A percentile compares a stretch with the other conserved stretches of the same genome.
Conservation (phyloP, 805 yeast species). For the Candida nonsorbophila region DNA sequence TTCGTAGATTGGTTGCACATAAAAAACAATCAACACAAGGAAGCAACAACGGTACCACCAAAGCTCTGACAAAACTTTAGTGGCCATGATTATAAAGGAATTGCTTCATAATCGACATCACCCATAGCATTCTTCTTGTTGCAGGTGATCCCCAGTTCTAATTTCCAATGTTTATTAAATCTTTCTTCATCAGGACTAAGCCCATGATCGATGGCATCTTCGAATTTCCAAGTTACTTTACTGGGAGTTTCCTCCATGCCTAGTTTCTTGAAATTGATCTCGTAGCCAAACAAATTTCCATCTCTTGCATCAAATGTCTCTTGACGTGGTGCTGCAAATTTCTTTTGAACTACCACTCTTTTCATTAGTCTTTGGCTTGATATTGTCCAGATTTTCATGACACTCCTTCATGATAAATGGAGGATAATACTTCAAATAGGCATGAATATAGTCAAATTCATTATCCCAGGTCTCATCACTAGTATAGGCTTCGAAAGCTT, state of each 20-base stretch:
- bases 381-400: slow-evolving; percentile 65
- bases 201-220: slow-evolving; percentile 55
- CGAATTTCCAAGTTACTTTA: slow-evolving; percentile 57
- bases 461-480: slow-evolving; percentile 74
- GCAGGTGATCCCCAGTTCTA: slow-evolving; percentile 59
- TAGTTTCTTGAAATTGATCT: slow-evolving; percentile 44
- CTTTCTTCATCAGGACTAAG: slow-evolving; percentile 42
- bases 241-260: slow-evolving; percentile 46
- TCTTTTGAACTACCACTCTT: slow-evolving; percentile 65
- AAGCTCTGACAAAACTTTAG: too few relatives aligned
- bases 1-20: too few relatives aligned
- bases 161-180: slow-evolving; percentile 55
- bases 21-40: too few relatives aligned
- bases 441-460: slow-evolving; percentile 65
- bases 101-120: slow-evolving; percentile 58
- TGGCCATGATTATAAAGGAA: slow-evolving; percentile 36
- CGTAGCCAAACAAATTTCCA: slow-evolving; percentile 57
- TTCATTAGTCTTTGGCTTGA: slow-evolving; percentile 67
- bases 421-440: slow-evolving; percentile 63
- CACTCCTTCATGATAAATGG: slow-evolving; percentile 66
- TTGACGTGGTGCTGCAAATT: slow-evolving; percentile 71
- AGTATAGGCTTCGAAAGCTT: slow-evolving; percentile 57
- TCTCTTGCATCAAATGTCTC: slow-evolving; percentile 64
- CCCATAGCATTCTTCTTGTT: slow-evolving; percentile 64
- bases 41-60: too few relatives aligned